phyloP scores from a whole-genome alignment of 495 filamentous ascomycete genomes.

The Xylaria scruposa region DNA sequence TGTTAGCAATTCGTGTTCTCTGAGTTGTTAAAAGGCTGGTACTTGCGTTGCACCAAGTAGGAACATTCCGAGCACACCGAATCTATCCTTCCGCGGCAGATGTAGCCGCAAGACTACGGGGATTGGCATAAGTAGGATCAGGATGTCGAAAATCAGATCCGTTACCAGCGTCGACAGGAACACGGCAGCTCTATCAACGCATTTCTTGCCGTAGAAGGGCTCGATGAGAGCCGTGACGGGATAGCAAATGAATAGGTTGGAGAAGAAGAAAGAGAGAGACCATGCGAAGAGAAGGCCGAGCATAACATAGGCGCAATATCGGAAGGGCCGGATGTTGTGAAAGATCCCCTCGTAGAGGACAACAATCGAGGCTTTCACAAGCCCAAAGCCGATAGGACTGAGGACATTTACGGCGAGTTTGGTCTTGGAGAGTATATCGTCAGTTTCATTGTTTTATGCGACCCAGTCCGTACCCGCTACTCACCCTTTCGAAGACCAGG shows the following conservation, averaged over 20 bases:
- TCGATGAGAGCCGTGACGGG: constrained; percentile 46
- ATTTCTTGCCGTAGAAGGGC: constrained; percentile 31
- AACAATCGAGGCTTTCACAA: constrained; percentile 58
- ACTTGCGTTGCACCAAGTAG: constrained; percentile 55
- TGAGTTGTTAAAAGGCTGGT: constrained; percentile 29
- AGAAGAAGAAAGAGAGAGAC: constrained; percentile 53
- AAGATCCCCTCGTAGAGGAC: constrained; percentile 54
- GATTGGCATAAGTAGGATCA: constrained; percentile 55
- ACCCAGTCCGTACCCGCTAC: background rate
- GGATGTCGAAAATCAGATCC: constrained; percentile 47
- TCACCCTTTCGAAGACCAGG: constrained; percentile 37
- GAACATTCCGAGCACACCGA: constrained; percentile 57
- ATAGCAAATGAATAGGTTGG: constrained; percentile 57
- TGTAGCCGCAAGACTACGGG: constrained; percentile 54
- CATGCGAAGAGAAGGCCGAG: constrained; percentile 49
- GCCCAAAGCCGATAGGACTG: constrained; percentile 58
- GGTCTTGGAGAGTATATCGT: constrained; percentile 34
- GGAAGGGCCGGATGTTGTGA: constrained; percentile 41
- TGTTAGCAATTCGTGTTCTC: constrained; percentile 17
- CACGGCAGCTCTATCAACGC: constrained; percentile 31
- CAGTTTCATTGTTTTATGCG: background rate
- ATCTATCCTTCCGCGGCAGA: constrained; percentile 50
- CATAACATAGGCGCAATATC: constrained; percentile 37
- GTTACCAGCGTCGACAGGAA: constrained; percentile 42
- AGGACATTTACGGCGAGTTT: constrained; percentile 46